Conservation (phyloP, 139 green algal species). For the Picochlorum costavermella region DNA sequence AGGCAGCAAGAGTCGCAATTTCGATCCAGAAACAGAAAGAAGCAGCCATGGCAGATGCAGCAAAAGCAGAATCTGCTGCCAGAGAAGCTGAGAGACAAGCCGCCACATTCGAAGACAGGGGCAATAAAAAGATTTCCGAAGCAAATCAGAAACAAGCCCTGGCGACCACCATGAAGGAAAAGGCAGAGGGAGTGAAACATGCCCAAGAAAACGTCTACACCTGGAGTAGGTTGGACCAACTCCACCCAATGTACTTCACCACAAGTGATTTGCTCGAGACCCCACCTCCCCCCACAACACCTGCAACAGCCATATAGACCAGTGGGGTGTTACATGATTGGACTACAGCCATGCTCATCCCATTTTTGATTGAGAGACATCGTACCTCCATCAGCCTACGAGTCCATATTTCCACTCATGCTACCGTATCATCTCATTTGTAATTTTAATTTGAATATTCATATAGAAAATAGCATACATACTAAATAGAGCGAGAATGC, state of each 20-base stretch:
- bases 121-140: not conserved
- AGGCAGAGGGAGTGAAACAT: not conserved
- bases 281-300: not conserved
- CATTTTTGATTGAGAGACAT: no score
- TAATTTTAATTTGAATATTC: no score
- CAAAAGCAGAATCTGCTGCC: slow-evolving; percentile 1
- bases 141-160: not conserved
- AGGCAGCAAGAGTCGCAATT: not conserved
- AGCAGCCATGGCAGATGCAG: not conserved
- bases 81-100: slow-evolving; percentile 1
- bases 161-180: not conserved
- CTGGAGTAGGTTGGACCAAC: not conserved
- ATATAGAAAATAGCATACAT: no score
- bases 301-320: not conserved
- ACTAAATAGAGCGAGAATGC: no score
- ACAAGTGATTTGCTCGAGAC: not conserved
- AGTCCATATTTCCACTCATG: no score
- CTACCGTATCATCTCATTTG: no score
- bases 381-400: no score
- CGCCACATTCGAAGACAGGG: not conserved
- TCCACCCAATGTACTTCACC: slow-evolving; percentile 7
- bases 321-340: no score
- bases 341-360: no score
- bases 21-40: slow-evolving; percentile 3
- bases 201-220: not conserved